A percentile compares a stretch with the other conserved stretches of the same genome.
Evolutionary conservation across 352 stramenopile species (phyloP).

Genomic region (Blastocystis sp.): DNA sequence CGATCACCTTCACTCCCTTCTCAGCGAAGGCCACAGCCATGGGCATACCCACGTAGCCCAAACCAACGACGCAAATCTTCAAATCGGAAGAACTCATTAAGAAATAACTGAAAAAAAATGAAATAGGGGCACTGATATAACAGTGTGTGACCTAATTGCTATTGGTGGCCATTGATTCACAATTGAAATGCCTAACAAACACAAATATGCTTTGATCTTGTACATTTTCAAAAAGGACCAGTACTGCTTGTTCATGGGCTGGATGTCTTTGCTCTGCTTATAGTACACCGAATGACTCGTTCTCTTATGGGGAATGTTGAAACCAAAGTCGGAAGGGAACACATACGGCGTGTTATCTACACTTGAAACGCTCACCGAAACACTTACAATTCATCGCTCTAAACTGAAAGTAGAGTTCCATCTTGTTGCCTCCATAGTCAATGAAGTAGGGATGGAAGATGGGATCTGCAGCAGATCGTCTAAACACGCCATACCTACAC

Average conservation of each 20-base stretch:
- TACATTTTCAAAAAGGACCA: not conserved
- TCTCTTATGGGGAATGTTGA: constrained; percentile 27
- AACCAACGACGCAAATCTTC: too few species aligned
- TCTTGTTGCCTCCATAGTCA: not conserved
- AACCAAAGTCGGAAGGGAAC: constrained; percentile 4
- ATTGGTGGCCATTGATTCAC: too few species aligned
- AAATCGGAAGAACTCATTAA: too few species aligned
- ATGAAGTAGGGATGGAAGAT: constrained; percentile 16
- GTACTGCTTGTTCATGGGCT: not conserved
- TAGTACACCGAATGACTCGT: not conserved
- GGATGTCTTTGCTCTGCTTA: not conserved
- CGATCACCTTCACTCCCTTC: too few species aligned
- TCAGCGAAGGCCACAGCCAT: too few species aligned
- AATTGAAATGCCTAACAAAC: too few species aligned
- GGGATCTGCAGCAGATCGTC: not conserved
- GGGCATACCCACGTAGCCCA: too few species aligned
- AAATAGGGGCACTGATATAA: too few species aligned
- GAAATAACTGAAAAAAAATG: too few species aligned
- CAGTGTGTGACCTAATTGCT: too few species aligned
- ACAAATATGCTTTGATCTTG: too few species aligned
- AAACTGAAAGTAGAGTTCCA: not conserved
- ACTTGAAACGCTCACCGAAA: constrained; percentile 61
- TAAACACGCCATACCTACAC: constrained; percentile 12
- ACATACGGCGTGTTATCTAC: not conserved
- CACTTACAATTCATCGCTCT: not conserved